Percentiles rank a stretch among this genome's conserved stretches.
Conservation (phyloP, 805 yeast species). For the Candida manassasensis region DNA sequence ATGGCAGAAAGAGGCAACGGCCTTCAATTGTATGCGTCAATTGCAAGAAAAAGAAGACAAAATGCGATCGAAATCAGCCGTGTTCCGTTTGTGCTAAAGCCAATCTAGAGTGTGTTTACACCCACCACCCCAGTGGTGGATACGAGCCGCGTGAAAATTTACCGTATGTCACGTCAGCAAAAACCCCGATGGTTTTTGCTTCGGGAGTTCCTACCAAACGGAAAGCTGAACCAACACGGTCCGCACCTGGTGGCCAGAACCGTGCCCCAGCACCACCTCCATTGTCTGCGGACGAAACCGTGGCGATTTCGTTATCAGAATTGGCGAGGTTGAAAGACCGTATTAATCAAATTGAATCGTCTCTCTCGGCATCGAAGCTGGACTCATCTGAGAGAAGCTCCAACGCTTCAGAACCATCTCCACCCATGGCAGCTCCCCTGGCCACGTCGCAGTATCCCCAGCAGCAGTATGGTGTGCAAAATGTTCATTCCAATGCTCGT, state of each 20-base stretch:
- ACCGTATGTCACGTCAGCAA: constrained; percentile 18
- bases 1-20: constrained; percentile 22
- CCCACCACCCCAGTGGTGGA: not conserved
- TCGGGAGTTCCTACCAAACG: not conserved
- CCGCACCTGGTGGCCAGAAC: not conserved
- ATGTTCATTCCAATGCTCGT: no score
- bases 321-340: constrained; percentile 16
- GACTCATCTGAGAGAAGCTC: not conserved
- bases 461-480: no score
- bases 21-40: constrained; percentile 32
- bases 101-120: not conserved
- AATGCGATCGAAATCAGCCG: constrained; percentile 41
- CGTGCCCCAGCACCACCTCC: not conserved
- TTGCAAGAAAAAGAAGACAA: constrained; percentile 36
- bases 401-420: not conserved
- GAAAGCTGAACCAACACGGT: not conserved
- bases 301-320: constrained; percentile 12
- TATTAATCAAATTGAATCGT: constrained; percentile 14
- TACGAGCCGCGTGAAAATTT: not conserved
- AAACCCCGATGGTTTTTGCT: constrained; percentile 14
- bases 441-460: no score
- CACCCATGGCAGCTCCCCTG: no score
- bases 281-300: not conserved
- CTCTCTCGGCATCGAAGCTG: constrained; percentile 2
- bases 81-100: constrained; percentile 26